These are phyloP conservation scores for Lactifluus subvellereus DNA, from an alignment of 768 basidiomycete species.

Conservation along the genomic window DNA sequence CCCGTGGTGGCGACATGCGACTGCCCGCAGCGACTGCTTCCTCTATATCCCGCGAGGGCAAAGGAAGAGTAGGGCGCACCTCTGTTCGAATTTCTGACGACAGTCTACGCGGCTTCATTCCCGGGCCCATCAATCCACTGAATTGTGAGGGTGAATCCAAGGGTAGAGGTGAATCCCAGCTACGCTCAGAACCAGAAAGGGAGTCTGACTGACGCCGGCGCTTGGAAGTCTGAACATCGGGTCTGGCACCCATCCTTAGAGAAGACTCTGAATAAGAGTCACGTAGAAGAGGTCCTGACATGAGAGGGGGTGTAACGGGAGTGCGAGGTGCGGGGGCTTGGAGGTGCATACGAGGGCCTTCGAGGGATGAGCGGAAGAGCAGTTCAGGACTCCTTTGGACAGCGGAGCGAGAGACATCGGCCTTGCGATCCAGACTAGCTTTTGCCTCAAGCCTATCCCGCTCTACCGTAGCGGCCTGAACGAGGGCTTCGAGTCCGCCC, in stretches of 20 bases:
- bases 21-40: neutral
- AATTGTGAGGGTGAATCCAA: constrained; percentile 12
- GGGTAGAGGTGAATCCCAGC: constrained; percentile 11
- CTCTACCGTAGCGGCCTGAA: constrained; percentile 66
- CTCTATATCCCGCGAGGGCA: constrained; percentile 1
- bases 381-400: constrained; percentile 9
- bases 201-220: constrained; percentile 16
- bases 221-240: constrained; percentile 9
- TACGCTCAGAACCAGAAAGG: constrained; percentile 6
- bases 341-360: constrained; percentile 4
- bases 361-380: constrained; percentile 4
- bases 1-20: constrained; percentile 7
- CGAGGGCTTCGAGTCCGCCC: constrained; percentile 56
- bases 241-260: constrained; percentile 7
- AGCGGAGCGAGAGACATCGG: constrained; percentile 4
- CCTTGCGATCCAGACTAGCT: constrained; percentile 9
- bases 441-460: constrained; percentile 43
- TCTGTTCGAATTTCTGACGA: constrained; percentile 17
- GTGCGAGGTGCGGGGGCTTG: constrained; percentile 13
- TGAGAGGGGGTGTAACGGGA: constrained; percentile 6
- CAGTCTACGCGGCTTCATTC: constrained; percentile 14
- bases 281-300: constrained; percentile 10
- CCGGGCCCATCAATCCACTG: constrained; percentile 13
- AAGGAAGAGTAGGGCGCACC: neutral
- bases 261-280: constrained; percentile 21